Base-by-base conservation (phyloP, 108 stramenopile species). In the Skeletonema potamos region DNA sequence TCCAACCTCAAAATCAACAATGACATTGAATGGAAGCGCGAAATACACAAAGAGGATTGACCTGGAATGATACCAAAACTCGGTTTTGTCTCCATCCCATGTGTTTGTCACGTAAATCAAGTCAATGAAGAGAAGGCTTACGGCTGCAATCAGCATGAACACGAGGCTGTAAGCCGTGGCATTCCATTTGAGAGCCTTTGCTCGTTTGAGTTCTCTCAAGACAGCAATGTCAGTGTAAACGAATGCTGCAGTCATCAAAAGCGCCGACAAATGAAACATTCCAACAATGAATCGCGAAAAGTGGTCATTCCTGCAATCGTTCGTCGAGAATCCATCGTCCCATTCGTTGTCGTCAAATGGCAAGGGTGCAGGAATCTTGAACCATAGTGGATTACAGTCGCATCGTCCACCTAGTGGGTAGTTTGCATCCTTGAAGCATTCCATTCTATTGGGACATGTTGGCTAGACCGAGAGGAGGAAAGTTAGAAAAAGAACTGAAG, bases 321-420 rank as follows among this genome's bases (percentile, higher is more conserved):
- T 44, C 13, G 80, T 37, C 34, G 62, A 27, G 58, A 66, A 72
- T 32, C 75, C 75, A 54, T 81, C 80, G 27, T 81, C 80, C 80
- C 74, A 76, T 58, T 81, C 80, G n/a, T 30, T 64, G 54, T 81
- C 75, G 27, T 81, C 71, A 46, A 77, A 81, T 17, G 79, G 79
- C 28, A 79, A 58, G 51, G 62, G 62, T 18, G 10, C 54, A 13
- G 59, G 70, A 41, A 48, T 37, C 36, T 68, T 68, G 26, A 55
- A 64, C 27, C 58, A 79, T 13, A 79, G 67, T 32, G 72, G 79
- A 15, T 79, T 79, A 56, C 79, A 79, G 51, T 79, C 79, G 20
- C 79, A 79, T 6, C 70, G 62, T 58, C 79, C 79, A 54, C 72
- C 72, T 12, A 64, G 64, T 27, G 51, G 51, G 41, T 56, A 68